Evolutionary conservation across 2,329 filamentous ascomycete genomes (phyloP), one percentile per base, ranked within the genome.

Genomic region (Byssothecium circinans): DNA sequence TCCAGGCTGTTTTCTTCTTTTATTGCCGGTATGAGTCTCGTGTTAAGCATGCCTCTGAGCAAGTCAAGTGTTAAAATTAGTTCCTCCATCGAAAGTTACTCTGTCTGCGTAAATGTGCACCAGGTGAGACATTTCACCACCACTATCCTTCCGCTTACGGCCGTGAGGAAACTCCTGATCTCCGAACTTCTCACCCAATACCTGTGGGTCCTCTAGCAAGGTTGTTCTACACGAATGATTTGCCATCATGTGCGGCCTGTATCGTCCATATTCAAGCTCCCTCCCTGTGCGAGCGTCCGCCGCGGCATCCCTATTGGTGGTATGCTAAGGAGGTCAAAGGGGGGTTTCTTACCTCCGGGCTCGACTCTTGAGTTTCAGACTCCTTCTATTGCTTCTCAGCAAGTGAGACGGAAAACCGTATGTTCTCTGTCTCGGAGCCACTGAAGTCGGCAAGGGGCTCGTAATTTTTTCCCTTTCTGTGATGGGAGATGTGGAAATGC

Each of bases 111-210:
- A n/a, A n/a, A n/a, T n/a, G n/a, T n/a, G n/a, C n/a, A n/a, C n/a
- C n/a, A n/a, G n/a, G n/a, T n/a, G n/a, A n/a, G n/a, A n/a, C n/a
- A n/a, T n/a, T 25, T 25, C 10, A 25, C 23, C 5, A 25, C 5
- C 23, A 10, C 23, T 10, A 25, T 6, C 23, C 23, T 25, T n/a
- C n/a, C n/a, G 23, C 23, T 25, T 25, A 5, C 23, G 10, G 23
- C 10, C 10, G 23, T 25, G 23, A 25, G 6, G 10, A 17, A 56
- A 54, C 25, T 53, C 33, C 36, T 58, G 41, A 12, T 45, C 49
- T 4, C 55, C 53, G 11, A 62, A 41, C 36, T 55, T 50, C 45
- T 59, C 56, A 38, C 59, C 61, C 45, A 62, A 40, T n/a, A 20
- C 43, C 57, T 57, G 61, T 23, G 61, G 29, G 20, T 51, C 50